Percentiles rank a stretch among this genome's conserved stretches.
Evolutionary conservation across 192 early-diverging fungal genomes (phyloP).

Genomic region (Coemansia furcata): DNA sequence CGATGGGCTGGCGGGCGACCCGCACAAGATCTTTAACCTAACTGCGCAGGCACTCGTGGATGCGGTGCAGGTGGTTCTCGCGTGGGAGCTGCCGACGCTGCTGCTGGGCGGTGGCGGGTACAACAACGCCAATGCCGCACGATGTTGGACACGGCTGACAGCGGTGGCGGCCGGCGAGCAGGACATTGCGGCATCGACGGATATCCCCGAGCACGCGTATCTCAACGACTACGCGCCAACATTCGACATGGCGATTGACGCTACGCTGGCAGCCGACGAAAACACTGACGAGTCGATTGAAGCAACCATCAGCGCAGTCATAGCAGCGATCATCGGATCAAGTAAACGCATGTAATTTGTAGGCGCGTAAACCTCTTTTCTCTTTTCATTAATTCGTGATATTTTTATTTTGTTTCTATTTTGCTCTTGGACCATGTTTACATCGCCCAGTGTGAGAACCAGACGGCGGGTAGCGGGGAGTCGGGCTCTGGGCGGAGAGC

Average conservation of each 20-base stretch:
- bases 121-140: constrained; percentile 82
- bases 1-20: constrained; percentile 52
- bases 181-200: constrained; percentile 20
- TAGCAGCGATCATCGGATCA: neutral
- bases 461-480: constrained; percentile 11
- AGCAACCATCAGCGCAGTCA: neutral
- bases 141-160: constrained; percentile 95
- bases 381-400: neutral
- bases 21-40: constrained; percentile 41
- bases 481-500: neutral
- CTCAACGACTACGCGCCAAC: constrained; percentile 57
- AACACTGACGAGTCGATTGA: constrained; percentile 19
- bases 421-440: constrained; percentile 18
- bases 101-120: constrained; percentile 77
- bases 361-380: neutral
- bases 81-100: constrained; percentile 21
- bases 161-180: constrained; percentile 57
- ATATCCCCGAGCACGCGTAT: constrained; percentile 69
- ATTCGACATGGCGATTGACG: constrained; percentile 34
- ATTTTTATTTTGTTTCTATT: neutral
- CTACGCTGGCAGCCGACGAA: constrained; percentile 14
- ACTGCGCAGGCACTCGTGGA: constrained; percentile 27
- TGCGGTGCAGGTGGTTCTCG: constrained; percentile 17
- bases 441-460: constrained; percentile 30
- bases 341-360: no score